Base-by-base conservation (phyloP, 345 rosid genomes). In the Abelmoschus esculentus region DNA sequence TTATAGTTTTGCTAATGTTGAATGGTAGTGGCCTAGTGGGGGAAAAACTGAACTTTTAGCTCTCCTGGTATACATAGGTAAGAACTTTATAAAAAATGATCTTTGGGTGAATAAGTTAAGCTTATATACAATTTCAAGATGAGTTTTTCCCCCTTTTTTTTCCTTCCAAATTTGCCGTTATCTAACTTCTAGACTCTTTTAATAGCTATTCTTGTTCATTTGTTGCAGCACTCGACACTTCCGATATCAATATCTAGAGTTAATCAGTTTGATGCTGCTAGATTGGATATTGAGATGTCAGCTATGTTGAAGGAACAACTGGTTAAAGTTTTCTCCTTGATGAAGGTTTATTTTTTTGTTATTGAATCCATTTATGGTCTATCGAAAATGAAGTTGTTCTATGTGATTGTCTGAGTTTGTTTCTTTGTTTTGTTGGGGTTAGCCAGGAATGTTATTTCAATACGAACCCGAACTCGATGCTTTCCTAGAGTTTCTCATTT, bases 381-480 rank as follows among this genome's bases (percentile, higher is more conserved):
- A 44, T 61, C 36, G 36, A 14, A 9, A 54, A 18, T 64, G 40
- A 74, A 31, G 15, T 64, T 18, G 10, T 34, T 0, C 13, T 31
- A 18, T n/a, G 15, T 34, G 32, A 34, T 64, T 73, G 72, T 60
- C 80, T 74, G 73, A 69, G 80, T 60, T 53, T 72, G 63, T 64
- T 62, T 75, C 67, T 71, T 65, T 71, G n/a, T 18, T 60, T 83
- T 72, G n/a, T 86, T 82, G 83, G 61, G 78, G 78, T 84, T 84
- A 95, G 98, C 98, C 99, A 85, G 99, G 99, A 82, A 86, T 96
- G 90, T 76, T 92, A 79, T 96, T 96, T 85, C 99, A 96, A 67
- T 96, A 89, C 79, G 99, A 96, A 82, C 96, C 99, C 17, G 99
- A 96, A 77, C 97, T 92, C 10, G 98, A 95, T 78, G 98, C 98